These are phyloP conservation scores for Colletotrichum nymphaeae DNA, from an alignment of 2,329 filamentous ascomycete species.

Conservation along the genomic window DNA sequence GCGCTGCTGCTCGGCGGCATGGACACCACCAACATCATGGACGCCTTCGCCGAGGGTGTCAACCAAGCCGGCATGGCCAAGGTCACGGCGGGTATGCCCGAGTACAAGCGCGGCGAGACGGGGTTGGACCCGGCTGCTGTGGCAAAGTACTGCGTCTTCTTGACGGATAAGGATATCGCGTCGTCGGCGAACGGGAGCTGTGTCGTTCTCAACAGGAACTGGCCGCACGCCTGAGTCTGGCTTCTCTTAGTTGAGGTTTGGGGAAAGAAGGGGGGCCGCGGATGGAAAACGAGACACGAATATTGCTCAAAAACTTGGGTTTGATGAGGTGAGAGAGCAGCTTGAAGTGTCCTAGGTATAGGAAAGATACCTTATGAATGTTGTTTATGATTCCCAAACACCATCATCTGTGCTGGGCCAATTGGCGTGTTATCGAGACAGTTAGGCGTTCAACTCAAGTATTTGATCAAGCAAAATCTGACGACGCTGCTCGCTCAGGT, in stretches of 20 bases:
- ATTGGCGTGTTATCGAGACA: neutral
- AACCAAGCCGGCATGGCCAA: conserved; percentile 47
- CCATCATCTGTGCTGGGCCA: neutral
- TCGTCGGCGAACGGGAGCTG: conserved; percentile 46
- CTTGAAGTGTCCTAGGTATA: neutral
- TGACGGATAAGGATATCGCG: conserved; percentile 48
- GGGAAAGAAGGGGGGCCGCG: neutral
- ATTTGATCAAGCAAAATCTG: no score
- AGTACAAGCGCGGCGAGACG: conserved; percentile 43
- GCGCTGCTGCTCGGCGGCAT: conserved; percentile 34
- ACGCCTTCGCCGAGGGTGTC: conserved; percentile 51
- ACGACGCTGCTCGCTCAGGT: no score
- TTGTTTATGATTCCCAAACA: neutral
- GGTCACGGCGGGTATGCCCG: conserved; percentile 41
- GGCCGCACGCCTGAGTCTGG: conserved; percentile 39
- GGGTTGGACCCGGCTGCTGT: conserved; percentile 48
- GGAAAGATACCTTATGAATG: neutral
- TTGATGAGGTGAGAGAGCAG: neutral
- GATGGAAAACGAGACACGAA: neutral
- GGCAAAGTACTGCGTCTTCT: conserved; percentile 52
- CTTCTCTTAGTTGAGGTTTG: neutral
- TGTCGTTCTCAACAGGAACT: conserved; percentile 49
- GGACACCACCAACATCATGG: conserved; percentile 38
- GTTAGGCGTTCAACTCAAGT: neutral
- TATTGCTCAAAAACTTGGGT: neutral